These are phyloP conservation scores for Orobanche coerulescens DNA, from an alignment of 257 asterid species.

Conservation along the genomic window DNA sequence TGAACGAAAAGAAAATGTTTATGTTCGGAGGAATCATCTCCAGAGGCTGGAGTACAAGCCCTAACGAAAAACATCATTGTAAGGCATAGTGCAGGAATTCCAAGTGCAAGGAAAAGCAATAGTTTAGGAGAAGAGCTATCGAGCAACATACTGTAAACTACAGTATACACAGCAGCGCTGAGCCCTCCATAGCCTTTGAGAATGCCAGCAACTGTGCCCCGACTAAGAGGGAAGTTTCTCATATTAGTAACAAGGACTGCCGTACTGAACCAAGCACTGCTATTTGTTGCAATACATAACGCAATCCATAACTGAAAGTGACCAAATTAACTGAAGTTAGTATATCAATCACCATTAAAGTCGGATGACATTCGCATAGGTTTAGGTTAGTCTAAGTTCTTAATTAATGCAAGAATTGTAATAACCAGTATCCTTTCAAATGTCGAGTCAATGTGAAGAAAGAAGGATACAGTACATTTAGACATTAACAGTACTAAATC, in stretches of 20 bases:
- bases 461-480: neutral
- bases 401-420: too few species aligned
- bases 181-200: constrained; percentile 70
- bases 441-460: neutral
- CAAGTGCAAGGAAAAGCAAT: constrained; percentile 46
- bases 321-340: constrained; percentile 11
- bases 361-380: too few species aligned
- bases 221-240: constrained; percentile 68
- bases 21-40: constrained; percentile 49
- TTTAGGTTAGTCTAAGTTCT: too few species aligned
- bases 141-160: constrained; percentile 46
- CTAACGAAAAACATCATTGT: constrained; percentile 49
- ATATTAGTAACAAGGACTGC: constrained; percentile 67
- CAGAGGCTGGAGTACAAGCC: constrained; percentile 58
- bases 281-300: constrained; percentile 48
- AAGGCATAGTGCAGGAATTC: constrained; percentile 46
- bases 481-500: neutral
- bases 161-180: constrained; percentile 62
- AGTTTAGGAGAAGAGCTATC: constrained; percentile 46
- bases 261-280: constrained; percentile 65
- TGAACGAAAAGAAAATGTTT: constrained; percentile 53
- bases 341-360: too few species aligned
- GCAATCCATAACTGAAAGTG: constrained; percentile 59
- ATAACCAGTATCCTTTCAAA: too few species aligned
- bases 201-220: constrained; percentile 67